Base-by-base conservation (phyloP, 257 asterid genomes). In the Solanum chiquidenum region DNA sequence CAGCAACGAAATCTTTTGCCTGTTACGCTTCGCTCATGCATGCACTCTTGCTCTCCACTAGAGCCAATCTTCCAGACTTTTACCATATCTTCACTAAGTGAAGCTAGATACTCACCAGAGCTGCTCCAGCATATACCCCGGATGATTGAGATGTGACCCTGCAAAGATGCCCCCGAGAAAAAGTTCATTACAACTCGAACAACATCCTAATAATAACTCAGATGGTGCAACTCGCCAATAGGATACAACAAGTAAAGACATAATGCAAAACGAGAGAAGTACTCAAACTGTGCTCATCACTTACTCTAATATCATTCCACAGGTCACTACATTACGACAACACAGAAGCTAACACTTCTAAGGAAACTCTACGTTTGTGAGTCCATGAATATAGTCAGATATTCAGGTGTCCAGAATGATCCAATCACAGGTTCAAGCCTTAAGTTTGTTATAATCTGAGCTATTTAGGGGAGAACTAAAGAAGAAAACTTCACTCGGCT, bases 1-100 rank as follows among this genome's bases (percentile, higher is more conserved):
- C 91, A 88, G 85, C 90, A 89, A n/a, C 64, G 86, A 88, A 91
- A 85, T 40, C 86, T 86, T 55, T 91, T 91, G 86, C 87, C 86
- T 12, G 71, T 85, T 69, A 64, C 62, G 84, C 91, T 89, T 33
- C 87, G 87, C 87, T 91, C 93, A 16, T 87, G 88, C 29, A 91
- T 40, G 83, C 93, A 84, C 25, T 88, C 58, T 33, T 86, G 82
- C 86, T 76, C 79, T 60, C 88, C 90, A 27, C 92, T 87, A 31
- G 91, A 87, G 10, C 91, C 90, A 60, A 91, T 33, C 69, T 88
- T 89, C 92, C 93, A 91, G 49, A 91, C 92, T 88, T 87, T 88
- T 38, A 91, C 85, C 55, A 49, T 69, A 83, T 91, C 93, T 85
- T 89, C 91, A 38, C 92, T 91, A 86, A 89, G 37, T 25, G 92